These are phyloP conservation scores for Pseudogymnoascus sp. DNA, from an alignment of 2,329 filamentous ascomycete species.

Conservation along the genomic window DNA sequence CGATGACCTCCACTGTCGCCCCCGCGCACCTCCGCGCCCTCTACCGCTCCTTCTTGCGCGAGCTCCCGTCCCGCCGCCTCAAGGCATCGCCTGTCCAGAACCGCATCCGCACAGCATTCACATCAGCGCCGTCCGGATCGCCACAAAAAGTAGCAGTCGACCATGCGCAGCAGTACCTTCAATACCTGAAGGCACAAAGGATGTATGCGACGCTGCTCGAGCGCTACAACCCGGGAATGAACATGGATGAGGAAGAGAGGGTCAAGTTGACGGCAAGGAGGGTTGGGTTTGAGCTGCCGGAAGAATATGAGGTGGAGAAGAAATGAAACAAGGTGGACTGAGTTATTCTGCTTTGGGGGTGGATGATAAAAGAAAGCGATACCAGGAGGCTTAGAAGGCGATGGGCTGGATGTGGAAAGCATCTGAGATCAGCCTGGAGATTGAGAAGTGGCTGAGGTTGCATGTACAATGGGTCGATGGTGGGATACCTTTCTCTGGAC, in stretches of 20 bases:
- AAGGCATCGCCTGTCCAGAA: conserved; percentile 57
- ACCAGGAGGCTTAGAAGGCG: background rate
- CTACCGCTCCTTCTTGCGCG: conserved; percentile 82
- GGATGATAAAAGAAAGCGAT: background rate
- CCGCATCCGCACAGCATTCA: conserved; percentile 49
- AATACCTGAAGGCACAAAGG: conserved; percentile 79
- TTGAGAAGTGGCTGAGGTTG: background rate
- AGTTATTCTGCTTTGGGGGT: background rate
- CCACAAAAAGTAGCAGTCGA: conserved; percentile 21
- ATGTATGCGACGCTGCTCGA: conserved; percentile 75
- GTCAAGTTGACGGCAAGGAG: conserved; percentile 75
- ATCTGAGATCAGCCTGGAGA: background rate
- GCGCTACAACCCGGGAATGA: conserved; percentile 88
- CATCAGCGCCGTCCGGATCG: conserved; percentile 19
- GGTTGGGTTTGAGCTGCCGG: conserved; percentile 83
- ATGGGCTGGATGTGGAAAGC: background rate
- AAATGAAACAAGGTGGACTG: background rate
- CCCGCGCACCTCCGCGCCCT: conserved; percentile 58
- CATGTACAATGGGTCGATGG: background rate
- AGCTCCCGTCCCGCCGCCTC: conserved; percentile 66
- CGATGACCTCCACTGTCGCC: conserved; percentile 2
- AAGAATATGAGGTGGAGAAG: conserved; percentile 39
- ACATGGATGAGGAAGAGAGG: conserved; percentile 77
- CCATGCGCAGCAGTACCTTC: conserved; percentile 68
- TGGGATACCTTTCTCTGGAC: background rate